Conservation (phyloP, 805 yeast genomes). For the Ogataea methylovora region DNA sequence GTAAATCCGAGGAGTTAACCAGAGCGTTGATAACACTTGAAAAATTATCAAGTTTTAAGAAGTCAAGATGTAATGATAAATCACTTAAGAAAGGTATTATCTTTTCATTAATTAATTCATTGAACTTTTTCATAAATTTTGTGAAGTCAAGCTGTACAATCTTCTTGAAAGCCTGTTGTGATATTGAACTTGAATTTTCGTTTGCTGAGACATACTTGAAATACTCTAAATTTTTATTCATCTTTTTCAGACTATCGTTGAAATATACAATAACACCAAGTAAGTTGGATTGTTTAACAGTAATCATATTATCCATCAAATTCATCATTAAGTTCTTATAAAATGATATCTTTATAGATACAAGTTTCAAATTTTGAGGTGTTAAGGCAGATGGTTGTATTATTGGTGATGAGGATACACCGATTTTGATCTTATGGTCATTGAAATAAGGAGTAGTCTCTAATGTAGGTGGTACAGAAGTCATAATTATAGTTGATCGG, state of each 20-base stretch:
- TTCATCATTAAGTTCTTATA: background rate
- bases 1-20: too few species aligned
- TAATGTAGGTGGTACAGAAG: conserved; percentile 1
- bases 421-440: too few species aligned
- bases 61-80: background rate
- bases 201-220: background rate
- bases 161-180: background rate
- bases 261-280: background rate
- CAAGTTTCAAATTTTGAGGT: background rate
- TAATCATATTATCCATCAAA: conserved; percentile 1
- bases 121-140: background rate
- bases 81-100: background rate
- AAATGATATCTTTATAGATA: background rate
- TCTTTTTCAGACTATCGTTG: background rate
- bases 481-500: background rate
- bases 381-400: too few species aligned
- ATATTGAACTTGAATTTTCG: background rate
- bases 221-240: background rate
- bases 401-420: too few species aligned
- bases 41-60: background rate
- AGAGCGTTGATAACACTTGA: too few species aligned
- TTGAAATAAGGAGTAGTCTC: background rate
- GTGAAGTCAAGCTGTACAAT: background rate
- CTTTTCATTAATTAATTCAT: background rate
- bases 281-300: conserved; percentile 1